Conservation (phyloP, 2,329 filamentous ascomycete species). For the Thielaviopsis ethacetica region DNA sequence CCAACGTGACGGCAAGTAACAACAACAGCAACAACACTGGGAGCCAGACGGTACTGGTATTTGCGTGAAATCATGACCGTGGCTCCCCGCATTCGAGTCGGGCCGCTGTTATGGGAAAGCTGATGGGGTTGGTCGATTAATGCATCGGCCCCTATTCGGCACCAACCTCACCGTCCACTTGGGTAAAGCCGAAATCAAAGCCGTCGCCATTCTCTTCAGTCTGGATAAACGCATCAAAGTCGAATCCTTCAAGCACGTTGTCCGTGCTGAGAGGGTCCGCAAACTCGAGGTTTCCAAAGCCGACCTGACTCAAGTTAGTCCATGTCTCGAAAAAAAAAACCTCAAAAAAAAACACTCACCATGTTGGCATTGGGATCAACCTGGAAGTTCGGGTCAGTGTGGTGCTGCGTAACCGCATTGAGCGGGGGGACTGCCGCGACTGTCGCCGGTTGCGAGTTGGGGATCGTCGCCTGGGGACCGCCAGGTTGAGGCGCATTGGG, state of each 20-base stretch:
- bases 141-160: constrained; percentile 28
- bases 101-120: background rate
- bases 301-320: constrained; percentile 19
- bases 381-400: constrained; percentile 25
- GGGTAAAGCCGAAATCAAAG: constrained; percentile 41
- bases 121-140: constrained; percentile 4
- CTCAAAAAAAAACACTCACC: too few species aligned
- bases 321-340: too few species aligned
- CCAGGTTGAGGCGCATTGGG: constrained; percentile 21
- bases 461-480: constrained; percentile 3
- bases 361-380: constrained; percentile 7
- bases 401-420: constrained; percentile 27
- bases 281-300: constrained; percentile 36
- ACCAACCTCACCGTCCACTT: constrained; percentile 39
- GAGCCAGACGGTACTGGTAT: background rate
- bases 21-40: background rate
- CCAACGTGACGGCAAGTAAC: constrained; percentile 1
- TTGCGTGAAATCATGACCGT: background rate
- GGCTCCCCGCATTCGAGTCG: background rate
- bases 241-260: constrained; percentile 49
- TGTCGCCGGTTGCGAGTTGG: constrained; percentile 18
- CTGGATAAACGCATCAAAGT: constrained; percentile 52
- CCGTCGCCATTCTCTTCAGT: constrained; percentile 31
- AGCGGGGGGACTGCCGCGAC: constrained; percentile 23
- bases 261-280: constrained; percentile 35